Base-by-base conservation (phyloP, 805 yeast species). In the Candida arabinofermentans region DNA sequence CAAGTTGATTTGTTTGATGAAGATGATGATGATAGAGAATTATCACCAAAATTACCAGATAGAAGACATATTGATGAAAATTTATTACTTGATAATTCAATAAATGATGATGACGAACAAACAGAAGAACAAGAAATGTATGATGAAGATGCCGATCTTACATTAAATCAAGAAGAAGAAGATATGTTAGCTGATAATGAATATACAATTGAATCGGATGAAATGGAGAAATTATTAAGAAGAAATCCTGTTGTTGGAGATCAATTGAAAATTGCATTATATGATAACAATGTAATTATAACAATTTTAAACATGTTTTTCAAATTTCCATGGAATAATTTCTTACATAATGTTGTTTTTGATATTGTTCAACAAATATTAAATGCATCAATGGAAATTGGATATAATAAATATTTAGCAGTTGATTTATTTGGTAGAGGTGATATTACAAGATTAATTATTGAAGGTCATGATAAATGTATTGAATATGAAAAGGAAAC, bases 321-420 rank as follows among this genome's bases (percentile, higher is more conserved):
- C 62, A 69, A 74, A 46, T 88, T 82, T 62, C 96, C 98, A 6
- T 93, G 98, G 98, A 93, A 93, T 62, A 93, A 93, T 59, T 93
- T 93, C 58, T 75, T 93, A 70, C 99, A 93, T 64, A 93, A 91
- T 57, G 99, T 93, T 43, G 96, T 93, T 8, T 93, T 91, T 70
- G 99, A 93, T 65, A 79, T 93, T 47, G 83, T 93, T 24, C 99
- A 93, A 63, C 99, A 93, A 61, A 80, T 93, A 16, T 76, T 93
- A 61, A 89, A 88, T 62, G 98, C 96, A 1, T 76, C 83, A 33
- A 49, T 51, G 72, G 91, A 86, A 49, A 77, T 83, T 45, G 91
- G 96, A 12, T 90, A 84, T 55, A 91, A 90, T 65, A 81, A 84
- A 48, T 89, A 73, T 66, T 71, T 81, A 46, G 83, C 81, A 23